phyloP scores from a whole-genome alignment of 768 basidiomycete species.

The Serendipita indica region DNA sequence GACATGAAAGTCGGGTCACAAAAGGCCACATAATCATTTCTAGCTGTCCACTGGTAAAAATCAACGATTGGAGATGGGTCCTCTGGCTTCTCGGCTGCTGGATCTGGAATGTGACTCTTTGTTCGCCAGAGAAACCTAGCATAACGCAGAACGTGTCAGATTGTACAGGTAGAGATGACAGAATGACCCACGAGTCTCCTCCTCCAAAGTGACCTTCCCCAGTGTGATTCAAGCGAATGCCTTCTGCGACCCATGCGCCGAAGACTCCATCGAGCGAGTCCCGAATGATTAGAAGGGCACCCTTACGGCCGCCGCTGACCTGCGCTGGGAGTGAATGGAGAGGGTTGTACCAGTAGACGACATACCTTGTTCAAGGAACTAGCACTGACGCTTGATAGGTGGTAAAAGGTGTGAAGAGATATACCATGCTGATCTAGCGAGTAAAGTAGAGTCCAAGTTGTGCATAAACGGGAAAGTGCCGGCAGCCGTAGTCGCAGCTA shows the following conservation, averaged over 20 bases:
- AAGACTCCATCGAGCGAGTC: constrained; percentile 54
- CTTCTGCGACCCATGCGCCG: constrained; percentile 75
- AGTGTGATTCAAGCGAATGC: constrained; percentile 32
- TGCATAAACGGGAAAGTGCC: constrained; percentile 53
- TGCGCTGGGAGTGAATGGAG: background rate
- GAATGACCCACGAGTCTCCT: constrained; percentile 56
- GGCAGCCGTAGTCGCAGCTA: constrained; percentile 63
- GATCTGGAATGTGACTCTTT: constrained; percentile 19
- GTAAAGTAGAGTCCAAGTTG: constrained; percentile 66
- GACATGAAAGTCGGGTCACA: constrained; percentile 70
- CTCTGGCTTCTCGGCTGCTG: constrained; percentile 22
- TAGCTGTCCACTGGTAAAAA: constrained; percentile 72
- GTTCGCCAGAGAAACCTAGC: constrained; percentile 61
- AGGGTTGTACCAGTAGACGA: background rate
- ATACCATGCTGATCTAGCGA: constrained; percentile 93
- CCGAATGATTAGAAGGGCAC: constrained; percentile 47
- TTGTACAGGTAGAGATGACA: background rate
- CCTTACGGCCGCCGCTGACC: constrained; percentile 21
- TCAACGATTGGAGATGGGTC: constrained; percentile 27
- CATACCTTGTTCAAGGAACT: background rate
- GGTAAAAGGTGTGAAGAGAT: constrained; percentile 76
- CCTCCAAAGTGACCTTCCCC: constrained; percentile 69
- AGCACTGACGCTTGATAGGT: constrained; percentile 10
- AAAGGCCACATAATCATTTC: constrained; percentile 78
- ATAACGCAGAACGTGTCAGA: background rate